Evolutionary conservation across 768 basidiomycete species (phyloP), one percentile per base, ranked within the genome.

Genomic region (Leucogyrophana mollusca): DNA sequence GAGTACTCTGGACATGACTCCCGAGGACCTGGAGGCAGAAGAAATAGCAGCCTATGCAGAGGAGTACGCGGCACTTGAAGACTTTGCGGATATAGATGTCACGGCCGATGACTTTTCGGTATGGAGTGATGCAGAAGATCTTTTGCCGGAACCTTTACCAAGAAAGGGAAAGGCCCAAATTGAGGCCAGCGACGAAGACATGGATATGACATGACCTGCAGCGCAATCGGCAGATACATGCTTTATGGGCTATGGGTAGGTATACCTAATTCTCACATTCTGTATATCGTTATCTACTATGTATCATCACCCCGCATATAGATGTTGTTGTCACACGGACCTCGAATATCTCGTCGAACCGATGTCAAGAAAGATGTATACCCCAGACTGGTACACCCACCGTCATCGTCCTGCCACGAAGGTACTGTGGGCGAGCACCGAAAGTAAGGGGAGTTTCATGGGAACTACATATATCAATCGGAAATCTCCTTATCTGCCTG

Each of bases 41-140:
- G 82, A 84, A 51, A 64, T 83, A 1, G 68, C 73, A 33, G 80
- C 73, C 16, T 80, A 84, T 52, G 84, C 81, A 0, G 77, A 81
- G 40, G 79, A 82, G 57, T 67, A 68, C 36, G 63, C 70, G 2
- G 67, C 69, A 0, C 24, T 73, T 1, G 72, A 66, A 2, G 77
- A 77, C 16, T 76, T 80, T 48, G 76, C 73, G 17, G 76, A 78
- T 54, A 52, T 80, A 14, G 63, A 67, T 16, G 39, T 55, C 9
- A 23, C 20, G 1, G 17, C 23, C 2, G 56, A 58, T 4, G 55
- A 59, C 32, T 45, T 52, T 30, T 47, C 53, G 4, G 32, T 49
- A 8, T 47, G 51, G 27, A 54, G 51, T 37, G 63, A 67, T 32
- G 9, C 44, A 0, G 65, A 65, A 23, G 65, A 56, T 20, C 22